phyloP scores from a whole-genome alignment of 768 basidiomycete genomes.

The Suillus tomentosus region DNA sequence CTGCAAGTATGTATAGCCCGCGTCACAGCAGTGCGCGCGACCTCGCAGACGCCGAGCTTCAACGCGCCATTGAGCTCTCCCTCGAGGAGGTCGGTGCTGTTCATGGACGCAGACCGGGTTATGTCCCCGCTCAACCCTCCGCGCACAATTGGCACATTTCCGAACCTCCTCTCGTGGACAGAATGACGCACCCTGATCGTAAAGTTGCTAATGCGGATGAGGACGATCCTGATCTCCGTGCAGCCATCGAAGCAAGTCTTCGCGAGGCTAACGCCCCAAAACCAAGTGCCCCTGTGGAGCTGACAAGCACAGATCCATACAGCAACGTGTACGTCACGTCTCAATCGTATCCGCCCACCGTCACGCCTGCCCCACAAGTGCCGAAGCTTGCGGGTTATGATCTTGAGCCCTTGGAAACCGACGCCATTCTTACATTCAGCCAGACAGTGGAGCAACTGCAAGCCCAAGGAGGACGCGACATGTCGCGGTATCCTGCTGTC shows the following conservation, averaged over 20 bases:
- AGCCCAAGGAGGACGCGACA: conserved; percentile 73
- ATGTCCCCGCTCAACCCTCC: conserved; percentile 64
- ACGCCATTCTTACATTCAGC: conserved; percentile 87
- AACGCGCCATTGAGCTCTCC: conserved; percentile 90
- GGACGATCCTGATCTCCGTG: conserved; percentile 87
- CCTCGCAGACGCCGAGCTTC: conserved; percentile 82
- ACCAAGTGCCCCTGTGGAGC: conserved; percentile 73
- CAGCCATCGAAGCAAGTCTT: conserved; percentile 94
- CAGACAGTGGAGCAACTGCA: conserved; percentile 88
- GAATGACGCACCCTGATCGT: conserved; percentile 44
- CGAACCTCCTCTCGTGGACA: conserved; percentile 68
- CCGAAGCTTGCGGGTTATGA: conserved; percentile 77
- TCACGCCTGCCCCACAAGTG: conserved; percentile 38
- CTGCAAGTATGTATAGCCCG: conserved; percentile 53
- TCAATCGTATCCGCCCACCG: conserved; percentile 47
- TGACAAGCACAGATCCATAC: conserved; percentile 54
- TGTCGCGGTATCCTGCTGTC: conserved; percentile 81
- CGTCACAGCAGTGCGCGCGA: conserved; percentile 61
- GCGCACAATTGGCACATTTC: conserved; percentile 59
- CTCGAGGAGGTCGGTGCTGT: conserved; percentile 71
- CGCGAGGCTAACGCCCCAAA: conserved; percentile 79
- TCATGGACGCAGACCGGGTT: conserved; percentile 58
- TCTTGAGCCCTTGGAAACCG: conserved; percentile 77
- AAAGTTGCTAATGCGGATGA: conserved; percentile 57
- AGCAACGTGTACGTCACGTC: conserved; percentile 34